Evolutionary conservation across 1,139 yeast species (phyloP).

Genomic region (Sugiyamaella japonica): DNA sequence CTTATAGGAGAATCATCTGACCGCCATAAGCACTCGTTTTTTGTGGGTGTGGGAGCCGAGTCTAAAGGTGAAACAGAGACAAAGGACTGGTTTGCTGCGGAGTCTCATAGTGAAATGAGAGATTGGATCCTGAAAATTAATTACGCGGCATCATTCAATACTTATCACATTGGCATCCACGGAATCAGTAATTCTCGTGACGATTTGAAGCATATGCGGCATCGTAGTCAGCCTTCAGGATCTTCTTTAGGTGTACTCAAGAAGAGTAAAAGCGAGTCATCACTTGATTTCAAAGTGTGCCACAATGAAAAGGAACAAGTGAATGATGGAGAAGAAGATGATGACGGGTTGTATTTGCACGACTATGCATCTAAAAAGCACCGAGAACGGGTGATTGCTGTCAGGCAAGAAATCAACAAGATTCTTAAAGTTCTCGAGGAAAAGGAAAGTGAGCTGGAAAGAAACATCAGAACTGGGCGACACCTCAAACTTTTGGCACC

Average conservation of each 20-base stretch:
- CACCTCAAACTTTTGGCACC: slow-evolving; percentile 53
- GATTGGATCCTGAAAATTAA: slow-evolving; percentile 62
- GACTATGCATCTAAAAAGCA: slow-evolving; percentile 12
- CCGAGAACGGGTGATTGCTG: slow-evolving; percentile 23
- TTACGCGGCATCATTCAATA: slow-evolving; percentile 53
- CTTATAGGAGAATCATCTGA: slow-evolving; percentile 22
- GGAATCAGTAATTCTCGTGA: slow-evolving; percentile 19
- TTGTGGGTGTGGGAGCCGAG: slow-evolving; percentile 34
- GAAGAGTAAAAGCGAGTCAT: slow-evolving; percentile 7
- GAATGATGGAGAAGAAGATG: slow-evolving; percentile 6
- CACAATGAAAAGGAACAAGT: slow-evolving; percentile 1
- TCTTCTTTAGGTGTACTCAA: background rate
- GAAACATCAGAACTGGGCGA: slow-evolving; percentile 42
- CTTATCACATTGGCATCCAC: slow-evolving; percentile 40
- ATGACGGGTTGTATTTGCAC: background rate
- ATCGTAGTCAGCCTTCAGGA: slow-evolving; percentile 8
- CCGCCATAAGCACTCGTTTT: slow-evolving; percentile 31
- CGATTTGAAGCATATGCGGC: slow-evolving; percentile 10
- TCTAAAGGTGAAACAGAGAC: background rate
- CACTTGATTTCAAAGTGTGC: slow-evolving; percentile 7
- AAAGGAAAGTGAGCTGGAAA: slow-evolving; percentile 42
- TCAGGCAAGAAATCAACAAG: slow-evolving; percentile 35
- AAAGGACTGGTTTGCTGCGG: slow-evolving; percentile 42
- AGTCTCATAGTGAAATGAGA: slow-evolving; percentile 43
- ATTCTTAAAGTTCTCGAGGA: slow-evolving; percentile 40